phyloP scores from a whole-genome alignment of 345 rosid genomes.

The Adansonia digitata region DNA sequence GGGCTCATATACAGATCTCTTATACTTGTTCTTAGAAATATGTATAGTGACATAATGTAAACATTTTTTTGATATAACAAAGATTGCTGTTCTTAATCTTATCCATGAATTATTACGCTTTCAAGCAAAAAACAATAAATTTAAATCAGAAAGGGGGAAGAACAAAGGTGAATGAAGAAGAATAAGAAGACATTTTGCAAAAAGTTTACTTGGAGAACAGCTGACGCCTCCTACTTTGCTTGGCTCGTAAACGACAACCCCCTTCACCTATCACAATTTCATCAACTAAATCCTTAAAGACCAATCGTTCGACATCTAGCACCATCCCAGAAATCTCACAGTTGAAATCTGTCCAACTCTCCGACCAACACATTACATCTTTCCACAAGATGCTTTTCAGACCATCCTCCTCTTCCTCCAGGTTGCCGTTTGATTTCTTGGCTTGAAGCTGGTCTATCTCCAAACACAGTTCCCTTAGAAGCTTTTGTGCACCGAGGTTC shows the following conservation, averaged over 20 bases:
- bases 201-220: conserved; percentile 48
- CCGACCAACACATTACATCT: conserved; percentile 59
- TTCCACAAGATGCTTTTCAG: conserved; percentile 53
- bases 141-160: not conserved
- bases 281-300: conserved; percentile 80
- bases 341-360: conserved; percentile 60
- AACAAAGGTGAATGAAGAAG: not conserved
- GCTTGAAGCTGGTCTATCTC: conserved; percentile 56
- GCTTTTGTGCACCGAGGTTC: conserved; percentile 68
- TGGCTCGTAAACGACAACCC: conserved; percentile 31
- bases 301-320: conserved; percentile 65
- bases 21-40: conserved; percentile 8
- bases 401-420: conserved; percentile 57
- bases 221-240: conserved; percentile 47
- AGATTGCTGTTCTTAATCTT: conserved; percentile 19
- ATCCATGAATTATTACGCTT: conserved; percentile 21
- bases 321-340: conserved; percentile 58
- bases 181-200: conserved; percentile 5
- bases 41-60: conserved; percentile 23
- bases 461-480: conserved; percentile 66
- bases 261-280: conserved; percentile 60
- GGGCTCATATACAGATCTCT: not conserved
- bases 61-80: conserved; percentile 22
- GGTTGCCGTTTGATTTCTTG: conserved; percentile 36
- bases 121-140: not conserved